Evolutionary conservation across 1,284 basidiomycete genomes (phyloP).

Genomic region (Ustilago nuda): DNA sequence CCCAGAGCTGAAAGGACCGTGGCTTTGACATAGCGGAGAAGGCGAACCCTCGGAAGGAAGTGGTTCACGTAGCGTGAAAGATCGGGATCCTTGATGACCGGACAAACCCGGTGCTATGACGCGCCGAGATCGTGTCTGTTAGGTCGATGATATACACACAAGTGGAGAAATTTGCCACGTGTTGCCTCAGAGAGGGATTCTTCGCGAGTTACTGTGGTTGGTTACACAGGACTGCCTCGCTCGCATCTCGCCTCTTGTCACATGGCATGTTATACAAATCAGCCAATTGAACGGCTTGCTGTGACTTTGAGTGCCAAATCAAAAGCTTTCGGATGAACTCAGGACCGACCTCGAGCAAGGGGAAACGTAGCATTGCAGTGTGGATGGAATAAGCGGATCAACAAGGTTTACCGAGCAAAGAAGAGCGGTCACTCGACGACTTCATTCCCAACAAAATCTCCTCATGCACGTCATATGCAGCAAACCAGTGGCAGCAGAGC

Average conservation of each 20-base stretch:
- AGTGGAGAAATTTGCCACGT: not conserved
- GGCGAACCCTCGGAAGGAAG: not conserved
- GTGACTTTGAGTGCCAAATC: not conserved
- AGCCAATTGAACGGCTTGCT: not conserved
- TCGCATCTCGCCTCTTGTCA: not conserved
- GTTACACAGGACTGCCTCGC: not conserved
- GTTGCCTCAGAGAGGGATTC: not conserved
- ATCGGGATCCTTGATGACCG: not conserved
- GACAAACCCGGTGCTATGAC: not conserved
- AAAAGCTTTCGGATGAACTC: not conserved
- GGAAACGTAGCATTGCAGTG: not conserved
- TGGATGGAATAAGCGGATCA: not conserved
- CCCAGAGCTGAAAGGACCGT: not conserved
- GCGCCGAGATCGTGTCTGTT: not conserved
- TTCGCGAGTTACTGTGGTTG: not conserved
- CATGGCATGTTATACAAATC: not conserved
- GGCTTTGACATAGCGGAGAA: slow-evolving; percentile 3
- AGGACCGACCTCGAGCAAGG: not conserved
- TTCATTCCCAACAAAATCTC: not conserved
- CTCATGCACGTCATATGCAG: slow-evolving; percentile 2
- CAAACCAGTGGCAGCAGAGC: not conserved
- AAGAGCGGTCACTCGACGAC: not conserved
- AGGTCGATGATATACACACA: not conserved
- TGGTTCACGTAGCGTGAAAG: not conserved
- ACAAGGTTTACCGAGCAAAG: slow-evolving; percentile 1